Evolutionary conservation across 106 monocot genomes (phyloP), one percentile per base, ranked within the genome.

Genomic region (Cymbidium sinense): DNA sequence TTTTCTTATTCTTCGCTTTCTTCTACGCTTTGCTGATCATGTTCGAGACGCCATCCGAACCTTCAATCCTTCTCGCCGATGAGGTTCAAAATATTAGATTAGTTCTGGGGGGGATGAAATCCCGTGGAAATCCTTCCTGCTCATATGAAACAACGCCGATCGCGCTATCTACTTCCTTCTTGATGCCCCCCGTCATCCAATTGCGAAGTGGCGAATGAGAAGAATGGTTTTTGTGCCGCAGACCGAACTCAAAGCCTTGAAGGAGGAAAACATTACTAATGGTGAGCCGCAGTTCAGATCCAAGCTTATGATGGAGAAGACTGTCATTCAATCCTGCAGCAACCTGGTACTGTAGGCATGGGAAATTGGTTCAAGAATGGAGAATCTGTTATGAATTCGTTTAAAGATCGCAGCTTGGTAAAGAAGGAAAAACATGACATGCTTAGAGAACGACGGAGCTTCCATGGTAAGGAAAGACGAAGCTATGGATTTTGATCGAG

Each of bases 111-210:
- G 93, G 0, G 7, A 64, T 2, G 69, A 51, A 0, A 5, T 75
- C 21, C 11, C 64, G 17, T 25, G 12, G 81, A 75, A 70, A 87
- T 93, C 78, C 33, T 85, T 30, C 47, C 43, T 34, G 90, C 93
- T 15, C 90, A 52, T 87, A 43, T 93, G 90, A 5, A 87, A 86
- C 78, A 89, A 95, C 76, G 36, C 79, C 17, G 75, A 86, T 58
- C 86, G 90, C 17, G 95, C 95, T 61, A 82, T 93, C 81, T 86
- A 90, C 75, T 65, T 87, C 19, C 88, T 95, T 73, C 88, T 95
- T 25, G 92, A 95, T 51, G 47, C 71, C 34, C 77, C 80, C 64
- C 70, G 82, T 90, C 76, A 27, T 83, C 20, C 37, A 61, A 35
- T 85, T 86, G 13, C 90, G 88, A 41, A 34, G 72, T 10, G 64